Conservation (phyloP, 495 filamentous ascomycete genomes). For the Aspergillus leporis region DNA sequence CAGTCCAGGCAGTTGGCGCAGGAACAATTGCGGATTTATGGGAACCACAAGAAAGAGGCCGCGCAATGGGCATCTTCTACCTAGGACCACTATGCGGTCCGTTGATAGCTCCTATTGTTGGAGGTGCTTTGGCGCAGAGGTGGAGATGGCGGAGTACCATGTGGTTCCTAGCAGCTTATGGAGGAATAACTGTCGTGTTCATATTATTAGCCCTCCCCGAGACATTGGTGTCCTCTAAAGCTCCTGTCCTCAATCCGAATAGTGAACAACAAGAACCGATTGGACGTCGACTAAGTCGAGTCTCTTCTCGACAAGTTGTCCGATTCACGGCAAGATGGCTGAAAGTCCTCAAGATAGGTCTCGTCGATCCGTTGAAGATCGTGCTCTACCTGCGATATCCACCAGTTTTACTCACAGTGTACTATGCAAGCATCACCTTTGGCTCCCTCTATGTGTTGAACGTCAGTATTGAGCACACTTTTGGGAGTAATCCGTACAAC, state of each 20-base stretch:
- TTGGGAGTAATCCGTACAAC: slow-evolving; percentile 70
- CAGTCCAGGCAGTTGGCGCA: slow-evolving; percentile 89
- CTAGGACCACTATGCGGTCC: slow-evolving; percentile 88
- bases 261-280: slow-evolving; percentile 23
- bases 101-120: slow-evolving; percentile 81
- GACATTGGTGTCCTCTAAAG: slow-evolving; percentile 48
- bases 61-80: slow-evolving; percentile 93
- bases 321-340: slow-evolving; percentile 53
- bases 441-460: slow-evolving; percentile 83
- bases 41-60: slow-evolving; percentile 76
- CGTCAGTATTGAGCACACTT: slow-evolving; percentile 77
- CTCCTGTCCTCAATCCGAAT: slow-evolving; percentile 14
- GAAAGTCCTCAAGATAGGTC: slow-evolving; percentile 58
- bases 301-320: slow-evolving; percentile 64
- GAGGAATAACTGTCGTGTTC: slow-evolving; percentile 60
- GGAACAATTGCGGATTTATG: slow-evolving; percentile 93
- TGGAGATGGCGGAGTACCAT: slow-evolving; percentile 84
- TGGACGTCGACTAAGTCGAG: slow-evolving; percentile 49
- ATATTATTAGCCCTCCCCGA: slow-evolving; percentile 72
- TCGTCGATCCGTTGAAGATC: slow-evolving; percentile 80
- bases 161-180: slow-evolving; percentile 84
- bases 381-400: slow-evolving; percentile 79
- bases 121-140: slow-evolving; percentile 68
- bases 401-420: slow-evolving; percentile 77
- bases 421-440: slow-evolving; percentile 81